Percentiles rank a stretch among this genome's conserved stretches.
Conservation (phyloP, 2,329 filamentous ascomycete genomes). For the Cladorrhinum sp. region DNA sequence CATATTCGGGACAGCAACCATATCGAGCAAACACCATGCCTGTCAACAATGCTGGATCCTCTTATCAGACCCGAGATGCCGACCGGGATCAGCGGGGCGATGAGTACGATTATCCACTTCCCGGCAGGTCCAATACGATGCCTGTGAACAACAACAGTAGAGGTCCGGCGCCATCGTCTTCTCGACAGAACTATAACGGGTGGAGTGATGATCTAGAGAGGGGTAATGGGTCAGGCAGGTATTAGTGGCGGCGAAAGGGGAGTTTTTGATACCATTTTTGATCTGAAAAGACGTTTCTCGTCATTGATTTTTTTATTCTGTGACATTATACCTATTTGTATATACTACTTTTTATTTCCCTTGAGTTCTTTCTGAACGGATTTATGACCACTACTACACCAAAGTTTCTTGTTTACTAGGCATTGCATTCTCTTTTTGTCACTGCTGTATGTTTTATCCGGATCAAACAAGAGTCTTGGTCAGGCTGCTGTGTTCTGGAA, state of each 20-base stretch:
- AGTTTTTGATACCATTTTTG: conserved; percentile 1
- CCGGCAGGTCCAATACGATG: background rate
- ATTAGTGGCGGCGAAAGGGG: conserved; percentile 10
- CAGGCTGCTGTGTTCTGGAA: too few relatives aligned
- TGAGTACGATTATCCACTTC: background rate
- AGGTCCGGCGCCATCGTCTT: background rate
- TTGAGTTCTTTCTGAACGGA: background rate
- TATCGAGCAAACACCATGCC: background rate
- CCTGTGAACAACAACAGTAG: conserved; percentile 11
- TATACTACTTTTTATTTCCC: background rate
- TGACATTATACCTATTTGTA: background rate
- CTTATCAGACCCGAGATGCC: background rate
- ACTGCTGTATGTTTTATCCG: too few relatives aligned
- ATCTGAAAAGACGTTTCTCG: background rate
- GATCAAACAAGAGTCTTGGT: too few relatives aligned
- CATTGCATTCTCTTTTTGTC: too few relatives aligned
- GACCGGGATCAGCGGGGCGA: background rate
- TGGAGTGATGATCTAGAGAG: conserved; percentile 28
- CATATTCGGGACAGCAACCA: background rate
- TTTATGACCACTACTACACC: background rate
- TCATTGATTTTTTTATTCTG: background rate
- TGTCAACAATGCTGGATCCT: background rate
- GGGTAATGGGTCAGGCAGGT: conserved; percentile 21
- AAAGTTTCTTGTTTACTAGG: too few relatives aligned
- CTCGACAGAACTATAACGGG: conserved; percentile 20